phyloP scores from a whole-genome alignment of 768 basidiomycete genomes.

The Holtermannia corniformis region DNA sequence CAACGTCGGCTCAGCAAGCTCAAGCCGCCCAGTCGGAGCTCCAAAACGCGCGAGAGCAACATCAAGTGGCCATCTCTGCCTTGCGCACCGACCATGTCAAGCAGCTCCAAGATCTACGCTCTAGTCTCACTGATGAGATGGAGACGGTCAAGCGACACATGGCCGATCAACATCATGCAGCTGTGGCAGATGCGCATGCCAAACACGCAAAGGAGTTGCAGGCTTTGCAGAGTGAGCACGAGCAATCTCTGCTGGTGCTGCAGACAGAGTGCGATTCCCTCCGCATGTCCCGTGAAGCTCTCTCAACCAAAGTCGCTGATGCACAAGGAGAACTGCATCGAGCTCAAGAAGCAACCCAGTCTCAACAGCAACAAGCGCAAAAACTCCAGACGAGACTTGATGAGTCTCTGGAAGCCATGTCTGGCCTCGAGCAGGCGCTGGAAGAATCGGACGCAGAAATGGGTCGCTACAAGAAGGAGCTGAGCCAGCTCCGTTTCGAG shows the following conservation, averaged over 20 bases:
- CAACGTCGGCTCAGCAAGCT: conserved; percentile 6
- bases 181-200: no score
- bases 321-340: no score
- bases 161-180: conserved; percentile 3
- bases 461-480: conserved; percentile 14
- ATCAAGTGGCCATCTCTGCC: no score
- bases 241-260: conserved; percentile 8
- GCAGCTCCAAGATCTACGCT: no score
- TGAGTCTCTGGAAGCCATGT: background rate
- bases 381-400: background rate
- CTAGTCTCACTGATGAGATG: background rate
- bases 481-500: conserved; percentile 22
- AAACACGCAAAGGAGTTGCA: conserved; percentile 33
- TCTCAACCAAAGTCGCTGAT: no score
- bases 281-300: no score
- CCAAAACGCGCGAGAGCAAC: no score
- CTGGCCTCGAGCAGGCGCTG: conserved; percentile 4
- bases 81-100: no score
- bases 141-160: background rate
- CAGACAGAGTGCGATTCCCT: no score
- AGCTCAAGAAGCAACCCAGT: no score
- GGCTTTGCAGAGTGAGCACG: conserved; percentile 13
- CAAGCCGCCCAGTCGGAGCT: background rate
- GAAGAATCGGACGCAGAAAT: conserved; percentile 16
- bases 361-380: conserved; percentile 2